These are phyloP conservation scores for Penicillium hesseltinei DNA, from an alignment of 2,329 filamentous ascomycete species.

Conservation along the genomic window DNA sequence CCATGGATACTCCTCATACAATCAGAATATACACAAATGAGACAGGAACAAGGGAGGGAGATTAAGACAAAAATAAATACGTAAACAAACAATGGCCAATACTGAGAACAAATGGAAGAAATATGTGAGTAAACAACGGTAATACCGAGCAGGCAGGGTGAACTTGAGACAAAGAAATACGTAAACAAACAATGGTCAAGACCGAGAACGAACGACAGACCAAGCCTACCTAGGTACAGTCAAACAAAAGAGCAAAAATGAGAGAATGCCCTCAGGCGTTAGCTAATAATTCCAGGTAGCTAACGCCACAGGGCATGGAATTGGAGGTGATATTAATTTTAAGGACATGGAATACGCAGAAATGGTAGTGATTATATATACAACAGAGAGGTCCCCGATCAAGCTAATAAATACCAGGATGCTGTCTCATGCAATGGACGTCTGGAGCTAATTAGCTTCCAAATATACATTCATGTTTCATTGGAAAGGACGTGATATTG, in stretches of 20 bases:
- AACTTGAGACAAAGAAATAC: not conserved
- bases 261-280: not conserved
- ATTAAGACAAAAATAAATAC: not conserved
- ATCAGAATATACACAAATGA: not conserved
- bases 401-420: not conserved
- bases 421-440: no score
- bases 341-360: no score
- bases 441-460: not conserved
- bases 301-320: not conserved
- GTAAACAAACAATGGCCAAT: not conserved
- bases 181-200: not conserved
- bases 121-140: not conserved
- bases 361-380: not conserved
- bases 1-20: not conserved
- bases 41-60: no score
- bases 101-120: not conserved
- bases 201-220: not conserved
- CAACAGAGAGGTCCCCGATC: not conserved
- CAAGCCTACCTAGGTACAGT: not conserved
- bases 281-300: not conserved
- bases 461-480: not conserved
- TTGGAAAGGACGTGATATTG: no score
- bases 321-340: no score
- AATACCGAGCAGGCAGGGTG: not conserved
- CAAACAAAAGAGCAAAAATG: not conserved